A percentile compares a stretch with the other conserved stretches of the same genome.
Evolutionary conservation across 306 rosid species (phyloP).

Genomic region (Trifolium fragiferum): DNA sequence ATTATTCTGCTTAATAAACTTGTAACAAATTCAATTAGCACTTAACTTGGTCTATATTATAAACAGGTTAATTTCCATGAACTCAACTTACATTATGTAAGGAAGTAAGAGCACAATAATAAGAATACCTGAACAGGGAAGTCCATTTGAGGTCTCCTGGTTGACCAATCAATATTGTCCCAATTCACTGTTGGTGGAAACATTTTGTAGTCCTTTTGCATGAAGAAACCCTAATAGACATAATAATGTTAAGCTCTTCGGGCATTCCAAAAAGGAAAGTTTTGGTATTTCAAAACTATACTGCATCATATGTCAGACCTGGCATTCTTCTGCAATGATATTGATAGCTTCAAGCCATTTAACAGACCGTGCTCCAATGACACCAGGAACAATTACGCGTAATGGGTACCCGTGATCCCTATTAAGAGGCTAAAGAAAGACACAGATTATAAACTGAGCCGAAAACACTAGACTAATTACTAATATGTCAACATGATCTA

Average conservation of each 20-base stretch:
- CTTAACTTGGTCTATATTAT: constrained; percentile 17
- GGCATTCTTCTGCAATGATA: constrained; percentile 79
- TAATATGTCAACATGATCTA: constrained; percentile 17
- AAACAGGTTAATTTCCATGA: constrained; percentile 1
- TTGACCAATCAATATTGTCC: constrained; percentile 90
- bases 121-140: constrained; percentile 91
- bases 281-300: constrained; percentile 20
- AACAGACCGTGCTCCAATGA: constrained; percentile 97
- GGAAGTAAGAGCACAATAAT: constrained; percentile 9
- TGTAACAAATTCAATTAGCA: constrained; percentile 18
- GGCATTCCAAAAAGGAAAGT: constrained; percentile 19
- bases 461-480: constrained; percentile 27
- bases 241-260: constrained; percentile 37
- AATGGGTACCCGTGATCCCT: constrained; percentile 98
- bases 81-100: background rate
- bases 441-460: constrained; percentile 32
- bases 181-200: constrained; percentile 95
- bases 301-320: constrained; percentile 58
- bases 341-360: constrained; percentile 88
- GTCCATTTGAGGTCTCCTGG: constrained; percentile 94
- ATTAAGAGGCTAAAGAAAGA: constrained; percentile 64
- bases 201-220: constrained; percentile 99
- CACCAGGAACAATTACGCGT: constrained; percentile 92
- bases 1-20: constrained; percentile 1
- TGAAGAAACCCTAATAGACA: constrained; percentile 84